Conservation (phyloP, 2,329 filamentous ascomycete species). For the Pyricularia pennisetigena region DNA sequence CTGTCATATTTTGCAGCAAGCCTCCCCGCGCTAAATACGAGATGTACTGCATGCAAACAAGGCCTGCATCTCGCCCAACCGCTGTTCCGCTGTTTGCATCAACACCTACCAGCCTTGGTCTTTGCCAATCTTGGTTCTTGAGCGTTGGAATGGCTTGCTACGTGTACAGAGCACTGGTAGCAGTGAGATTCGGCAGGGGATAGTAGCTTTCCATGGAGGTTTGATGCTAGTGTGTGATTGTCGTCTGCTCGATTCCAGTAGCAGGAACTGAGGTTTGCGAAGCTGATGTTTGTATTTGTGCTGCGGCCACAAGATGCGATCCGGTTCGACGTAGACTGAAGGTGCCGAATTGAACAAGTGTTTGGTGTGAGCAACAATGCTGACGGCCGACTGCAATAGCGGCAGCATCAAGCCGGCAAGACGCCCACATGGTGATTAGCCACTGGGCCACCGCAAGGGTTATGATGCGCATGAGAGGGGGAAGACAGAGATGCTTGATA, state of each 20-base stretch:
- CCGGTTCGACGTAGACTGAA: neutral
- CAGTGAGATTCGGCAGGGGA: constrained; percentile 7
- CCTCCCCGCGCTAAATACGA: neutral
- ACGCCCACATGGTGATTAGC: neutral
- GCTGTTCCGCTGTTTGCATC: constrained; percentile 25
- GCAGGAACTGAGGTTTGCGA: neutral
- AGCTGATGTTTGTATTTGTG: neutral
- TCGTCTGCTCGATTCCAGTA: neutral
- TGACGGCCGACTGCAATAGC: constrained; percentile 23
- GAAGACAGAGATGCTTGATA: neutral
- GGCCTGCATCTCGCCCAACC: constrained; percentile 12
- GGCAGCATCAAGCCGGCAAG: neutral
- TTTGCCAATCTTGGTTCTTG: constrained; percentile 19
- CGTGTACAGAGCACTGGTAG: constrained; percentile 31
- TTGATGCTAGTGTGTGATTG: constrained; percentile 13
- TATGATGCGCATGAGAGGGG: neutral
- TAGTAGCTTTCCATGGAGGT: constrained; percentile 15
- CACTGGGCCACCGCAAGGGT: neutral
- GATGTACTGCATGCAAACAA: neutral
- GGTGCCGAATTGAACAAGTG: neutral
- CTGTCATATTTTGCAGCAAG: constrained; percentile 8
- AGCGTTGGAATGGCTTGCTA: constrained; percentile 28
- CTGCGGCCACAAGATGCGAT: neutral
- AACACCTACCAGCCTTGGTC: constrained; percentile 25
- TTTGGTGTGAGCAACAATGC: constrained; percentile 22